Conservation (phyloP, 2,329 filamentous ascomycete species). For the Cladosporium halotolerans region DNA sequence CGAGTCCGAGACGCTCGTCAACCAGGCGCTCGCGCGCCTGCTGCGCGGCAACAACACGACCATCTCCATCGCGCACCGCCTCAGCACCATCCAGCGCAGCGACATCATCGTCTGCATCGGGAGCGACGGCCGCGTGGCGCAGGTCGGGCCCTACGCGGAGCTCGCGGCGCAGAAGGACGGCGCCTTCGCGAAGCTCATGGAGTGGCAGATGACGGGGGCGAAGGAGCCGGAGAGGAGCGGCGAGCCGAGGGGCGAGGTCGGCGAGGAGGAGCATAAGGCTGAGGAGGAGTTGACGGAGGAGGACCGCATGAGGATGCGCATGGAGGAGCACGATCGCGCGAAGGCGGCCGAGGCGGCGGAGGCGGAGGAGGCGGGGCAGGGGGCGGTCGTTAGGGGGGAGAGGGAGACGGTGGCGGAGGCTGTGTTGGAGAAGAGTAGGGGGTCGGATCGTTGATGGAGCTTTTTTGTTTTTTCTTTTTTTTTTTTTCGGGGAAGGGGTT, state of each 20-base stretch:
- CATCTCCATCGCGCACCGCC: slow-evolving; percentile 91
- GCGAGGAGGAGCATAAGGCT: slow-evolving; percentile 25
- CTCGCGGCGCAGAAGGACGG: slow-evolving; percentile 68
- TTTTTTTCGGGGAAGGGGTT: not conserved
- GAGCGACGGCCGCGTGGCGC: slow-evolving; percentile 79
- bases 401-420: slow-evolving; percentile 25
- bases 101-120: slow-evolving; percentile 91
- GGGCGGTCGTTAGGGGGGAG: slow-evolving; percentile 23
- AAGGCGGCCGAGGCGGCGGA: slow-evolving; percentile 23
- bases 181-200: slow-evolving; percentile 93
- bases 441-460: not conserved
- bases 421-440: slow-evolving; percentile 22
- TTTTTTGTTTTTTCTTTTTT: not conserved
- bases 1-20: slow-evolving; percentile 93
- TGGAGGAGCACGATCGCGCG: slow-evolving; percentile 28
- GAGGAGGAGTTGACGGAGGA: slow-evolving; percentile 35
- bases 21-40: slow-evolving; percentile 75
- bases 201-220: slow-evolving; percentile 87
- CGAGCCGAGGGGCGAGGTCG: slow-evolving; percentile 28
- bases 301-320: slow-evolving; percentile 44
- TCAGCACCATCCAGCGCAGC: slow-evolving; percentile 93
- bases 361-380: slow-evolving; percentile 30
- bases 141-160: slow-evolving; percentile 76
- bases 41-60: slow-evolving; percentile 88
- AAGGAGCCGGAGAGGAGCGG: slow-evolving; percentile 15